Percentiles rank a stretch among this genome's conserved stretches.
Evolutionary conservation across 2,329 filamentous ascomycete genomes (phyloP).

Genomic region (Neonectria neomacrospora): DNA sequence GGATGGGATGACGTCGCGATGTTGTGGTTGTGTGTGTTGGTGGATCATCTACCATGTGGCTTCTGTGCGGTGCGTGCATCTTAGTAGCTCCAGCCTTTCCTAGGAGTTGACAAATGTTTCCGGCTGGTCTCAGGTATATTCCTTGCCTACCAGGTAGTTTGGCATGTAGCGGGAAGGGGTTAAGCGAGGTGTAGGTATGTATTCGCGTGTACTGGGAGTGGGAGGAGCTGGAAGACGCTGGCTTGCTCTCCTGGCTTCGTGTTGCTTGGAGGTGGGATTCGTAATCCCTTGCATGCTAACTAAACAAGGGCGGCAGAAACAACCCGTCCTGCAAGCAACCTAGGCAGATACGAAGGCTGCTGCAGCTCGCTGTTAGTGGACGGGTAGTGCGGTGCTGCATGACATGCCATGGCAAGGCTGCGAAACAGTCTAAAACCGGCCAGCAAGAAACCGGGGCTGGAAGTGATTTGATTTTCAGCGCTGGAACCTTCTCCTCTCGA

Average conservation of each 20-base stretch:
- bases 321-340: not conserved
- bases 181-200: not conserved
- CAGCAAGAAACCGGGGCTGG: conserved; percentile 9
- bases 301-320: not conserved
- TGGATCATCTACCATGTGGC: not conserved
- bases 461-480: not conserved
- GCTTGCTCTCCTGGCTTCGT: not conserved
- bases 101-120: not conserved
- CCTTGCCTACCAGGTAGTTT: not conserved
- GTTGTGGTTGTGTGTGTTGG: not conserved
- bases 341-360: not conserved
- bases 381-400: conserved; percentile 2
- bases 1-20: conserved; percentile 2
- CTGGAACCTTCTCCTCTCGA: conserved; percentile 6
- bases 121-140: not conserved
- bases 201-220: not conserved
- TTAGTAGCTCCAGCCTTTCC: too few relatives aligned
- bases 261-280: not conserved
- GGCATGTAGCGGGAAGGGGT: too few relatives aligned
- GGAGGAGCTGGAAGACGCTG: not conserved
- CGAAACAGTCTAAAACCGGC: conserved; percentile 14
- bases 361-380: not conserved
- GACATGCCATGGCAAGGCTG: conserved; percentile 16
- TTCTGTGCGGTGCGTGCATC: too few relatives aligned
- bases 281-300: not conserved